Conservation (phyloP, 2,329 filamentous ascomycete genomes). For the Teratosphaeria zuluensis region DNA sequence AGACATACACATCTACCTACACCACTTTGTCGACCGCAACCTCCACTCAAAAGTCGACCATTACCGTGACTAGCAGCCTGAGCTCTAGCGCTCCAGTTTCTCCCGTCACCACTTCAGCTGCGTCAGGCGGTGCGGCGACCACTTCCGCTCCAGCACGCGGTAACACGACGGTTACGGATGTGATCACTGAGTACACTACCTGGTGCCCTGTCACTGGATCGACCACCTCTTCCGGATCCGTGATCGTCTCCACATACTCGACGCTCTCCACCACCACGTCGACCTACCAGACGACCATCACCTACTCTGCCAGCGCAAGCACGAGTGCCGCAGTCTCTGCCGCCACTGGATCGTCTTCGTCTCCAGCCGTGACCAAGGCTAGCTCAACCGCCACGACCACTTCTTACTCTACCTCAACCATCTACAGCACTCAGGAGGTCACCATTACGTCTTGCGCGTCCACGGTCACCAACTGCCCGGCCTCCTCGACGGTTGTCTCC, state of each 20-base stretch:
- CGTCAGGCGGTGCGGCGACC: background rate
- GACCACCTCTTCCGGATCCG: background rate
- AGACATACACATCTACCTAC: slow-evolving; percentile 2
- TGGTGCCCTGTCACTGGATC: background rate
- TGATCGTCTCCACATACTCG: background rate
- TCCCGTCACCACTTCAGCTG: background rate
- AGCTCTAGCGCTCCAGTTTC: background rate
- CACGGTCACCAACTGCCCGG: slow-evolving; percentile 30
- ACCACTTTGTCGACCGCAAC: background rate
- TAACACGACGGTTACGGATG: slow-evolving; percentile 3
- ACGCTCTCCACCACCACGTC: slow-evolving; percentile 8
- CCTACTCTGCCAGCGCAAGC: background rate
- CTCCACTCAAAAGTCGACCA: background rate
- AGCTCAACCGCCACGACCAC: slow-evolving; percentile 43
- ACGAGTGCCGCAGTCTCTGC: background rate
- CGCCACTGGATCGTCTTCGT: background rate
- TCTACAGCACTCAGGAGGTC: slow-evolving; percentile 33
- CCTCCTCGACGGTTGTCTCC: slow-evolving; percentile 19
- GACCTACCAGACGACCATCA: slow-evolving; percentile 35
- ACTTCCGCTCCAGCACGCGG: background rate
- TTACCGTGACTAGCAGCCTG: background rate
- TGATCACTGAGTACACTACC: slow-evolving; percentile 5
- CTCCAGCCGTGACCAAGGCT: slow-evolving; percentile 46
- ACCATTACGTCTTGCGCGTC: slow-evolving; percentile 33
- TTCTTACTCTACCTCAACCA: slow-evolving; percentile 17